A percentile compares a stretch with the other conserved stretches of the same genome.
Conservation (phyloP, 805 yeast genomes). For the Yueomyces sp. region DNA sequence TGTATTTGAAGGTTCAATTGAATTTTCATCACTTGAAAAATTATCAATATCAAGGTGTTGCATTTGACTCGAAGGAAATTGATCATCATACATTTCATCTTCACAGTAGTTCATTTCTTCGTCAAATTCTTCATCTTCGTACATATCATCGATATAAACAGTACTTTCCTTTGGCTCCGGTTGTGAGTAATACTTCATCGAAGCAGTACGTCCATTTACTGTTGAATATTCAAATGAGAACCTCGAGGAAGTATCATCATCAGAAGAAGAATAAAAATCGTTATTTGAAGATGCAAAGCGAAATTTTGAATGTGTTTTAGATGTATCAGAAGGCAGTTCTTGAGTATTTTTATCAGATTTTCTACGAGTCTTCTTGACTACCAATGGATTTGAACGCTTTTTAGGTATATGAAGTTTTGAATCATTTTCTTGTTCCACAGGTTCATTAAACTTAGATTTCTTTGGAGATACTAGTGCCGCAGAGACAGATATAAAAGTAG, state of each 20-base stretch:
- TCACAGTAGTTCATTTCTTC: constrained; percentile 28
- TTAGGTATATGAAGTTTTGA: background rate
- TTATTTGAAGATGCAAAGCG: too few species aligned
- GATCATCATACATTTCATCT: constrained; percentile 19
- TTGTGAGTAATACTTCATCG: constrained; percentile 36
- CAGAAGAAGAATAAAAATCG: background rate
- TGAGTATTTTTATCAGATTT: constrained; percentile 2
- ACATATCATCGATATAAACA: constrained; percentile 27
- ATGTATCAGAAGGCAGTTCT: background rate
- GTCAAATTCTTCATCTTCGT: constrained; percentile 30
- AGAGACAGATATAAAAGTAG: background rate
- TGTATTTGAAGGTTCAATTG: too few species aligned
- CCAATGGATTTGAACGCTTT: background rate
- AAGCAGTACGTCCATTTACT: constrained; percentile 37
- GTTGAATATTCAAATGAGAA: constrained; percentile 40
- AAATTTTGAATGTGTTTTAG: background rate
- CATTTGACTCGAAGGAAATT: constrained; percentile 20
- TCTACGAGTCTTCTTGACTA: background rate
- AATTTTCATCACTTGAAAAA: background rate
- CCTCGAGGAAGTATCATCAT: constrained; percentile 15
- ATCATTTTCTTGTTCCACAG: background rate
- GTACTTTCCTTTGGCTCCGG: constrained; percentile 11
- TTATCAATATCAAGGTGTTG: constrained; percentile 10
- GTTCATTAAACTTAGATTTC: too few species aligned
- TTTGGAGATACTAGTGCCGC: background rate